phyloP scores from a whole-genome alignment of 2,329 filamentous ascomycete species.

The Cryphonectria japonica region DNA sequence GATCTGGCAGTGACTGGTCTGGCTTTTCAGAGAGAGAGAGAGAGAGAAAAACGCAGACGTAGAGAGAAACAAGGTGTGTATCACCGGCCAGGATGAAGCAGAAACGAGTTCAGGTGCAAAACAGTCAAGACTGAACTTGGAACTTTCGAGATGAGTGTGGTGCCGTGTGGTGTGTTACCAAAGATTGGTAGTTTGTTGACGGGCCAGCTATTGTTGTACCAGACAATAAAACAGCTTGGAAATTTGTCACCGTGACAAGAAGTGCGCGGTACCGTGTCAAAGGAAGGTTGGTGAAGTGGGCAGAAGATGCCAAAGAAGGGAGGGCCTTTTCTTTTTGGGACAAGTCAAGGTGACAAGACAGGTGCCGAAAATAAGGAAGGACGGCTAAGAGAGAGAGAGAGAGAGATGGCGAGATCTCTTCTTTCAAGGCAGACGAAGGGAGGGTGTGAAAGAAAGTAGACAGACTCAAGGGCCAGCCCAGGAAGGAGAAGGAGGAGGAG shows the following conservation, averaged over 20 bases:
- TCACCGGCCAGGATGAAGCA: constrained; percentile 12
- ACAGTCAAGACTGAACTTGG: neutral
- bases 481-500: neutral
- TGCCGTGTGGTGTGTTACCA: neutral
- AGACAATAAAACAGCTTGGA: constrained; percentile 30
- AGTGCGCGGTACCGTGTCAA: constrained; percentile 17
- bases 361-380: constrained; percentile 37
- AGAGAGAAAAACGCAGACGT: neutral
- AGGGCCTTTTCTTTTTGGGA: neutral
- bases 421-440: constrained; percentile 6
- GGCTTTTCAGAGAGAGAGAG: neutral
- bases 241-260: constrained; percentile 29
- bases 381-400: constrained; percentile 30
- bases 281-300: constrained; percentile 23
- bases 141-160: constrained; percentile 17
- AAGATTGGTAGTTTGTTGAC: constrained; percentile 19
- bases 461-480: constrained; percentile 16
- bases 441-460: constrained; percentile 17
- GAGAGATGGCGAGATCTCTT: constrained; percentile 17
- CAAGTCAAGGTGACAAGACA: constrained; percentile 26
- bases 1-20: neutral
- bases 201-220: constrained; percentile 27
- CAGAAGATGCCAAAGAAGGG: constrained; percentile 22
- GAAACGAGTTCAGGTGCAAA: neutral
- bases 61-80: neutral